These are phyloP conservation scores for Claviceps pazoutovae DNA, from an alignment of 2,329 filamentous ascomycete species.

Conservation along the genomic window DNA sequence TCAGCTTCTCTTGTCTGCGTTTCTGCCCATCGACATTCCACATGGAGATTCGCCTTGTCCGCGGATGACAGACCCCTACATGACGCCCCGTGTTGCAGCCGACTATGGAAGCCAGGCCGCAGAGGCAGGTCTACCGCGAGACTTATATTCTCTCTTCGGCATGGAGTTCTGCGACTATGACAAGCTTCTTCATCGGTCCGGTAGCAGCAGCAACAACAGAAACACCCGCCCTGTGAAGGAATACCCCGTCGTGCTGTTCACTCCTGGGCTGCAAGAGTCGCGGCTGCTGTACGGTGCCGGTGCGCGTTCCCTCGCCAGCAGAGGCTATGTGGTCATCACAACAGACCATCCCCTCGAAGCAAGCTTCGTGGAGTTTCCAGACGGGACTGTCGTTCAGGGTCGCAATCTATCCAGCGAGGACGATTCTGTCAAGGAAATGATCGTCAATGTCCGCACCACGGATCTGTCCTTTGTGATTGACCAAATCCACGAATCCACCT, in stretches of 20 bases:
- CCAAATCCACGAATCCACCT: conserved; percentile 10
- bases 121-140: conserved; percentile 16
- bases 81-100: conserved; percentile 19
- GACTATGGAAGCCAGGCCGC: conserved; percentile 15
- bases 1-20: conserved; percentile 13
- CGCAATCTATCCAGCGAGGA: conserved; percentile 1
- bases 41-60: conserved; percentile 9
- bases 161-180: conserved; percentile 13
- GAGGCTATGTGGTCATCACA: conserved; percentile 30
- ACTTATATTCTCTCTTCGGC: conserved; percentile 15
- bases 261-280: conserved; percentile 29
- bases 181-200: neutral
- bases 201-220: neutral
- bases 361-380: conserved; percentile 30
- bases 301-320: conserved; percentile 30
- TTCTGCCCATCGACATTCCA: conserved; percentile 15
- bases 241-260: conserved; percentile 24
- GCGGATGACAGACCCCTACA: conserved; percentile 14
- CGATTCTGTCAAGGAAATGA: conserved; percentile 6
- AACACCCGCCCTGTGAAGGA: neutral
- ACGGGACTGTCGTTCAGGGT: conserved; percentile 21
- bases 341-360: conserved; percentile 36
- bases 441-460: conserved; percentile 14
- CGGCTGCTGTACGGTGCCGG: conserved; percentile 29
- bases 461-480: conserved; percentile 26